Evolutionary conservation across 768 basidiomycete species (phyloP).

Genomic region (Cyclocybe aegerita): DNA sequence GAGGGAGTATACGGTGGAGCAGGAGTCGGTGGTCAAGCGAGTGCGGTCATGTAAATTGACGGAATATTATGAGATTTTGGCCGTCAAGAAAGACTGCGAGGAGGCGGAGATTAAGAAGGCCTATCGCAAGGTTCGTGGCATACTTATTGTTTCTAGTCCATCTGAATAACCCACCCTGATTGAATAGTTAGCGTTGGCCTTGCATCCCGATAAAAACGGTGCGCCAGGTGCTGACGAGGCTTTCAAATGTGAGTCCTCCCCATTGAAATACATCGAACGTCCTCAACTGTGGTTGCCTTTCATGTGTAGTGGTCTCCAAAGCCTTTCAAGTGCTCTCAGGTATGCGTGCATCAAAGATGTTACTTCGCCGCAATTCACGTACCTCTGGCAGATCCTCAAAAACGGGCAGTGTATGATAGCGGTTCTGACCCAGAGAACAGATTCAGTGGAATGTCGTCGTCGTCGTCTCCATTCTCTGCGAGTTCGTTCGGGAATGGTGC

Average conservation of each 20-base stretch:
- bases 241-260: slow-evolving; percentile 75
- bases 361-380: no score
- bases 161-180: background rate
- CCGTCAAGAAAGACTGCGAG: slow-evolving; percentile 76
- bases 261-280: slow-evolving; percentile 2
- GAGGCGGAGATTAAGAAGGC: slow-evolving; percentile 90
- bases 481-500: slow-evolving; percentile 49
- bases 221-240: slow-evolving; percentile 99
- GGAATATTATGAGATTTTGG: slow-evolving; percentile 92
- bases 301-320: slow-evolving; percentile 85
- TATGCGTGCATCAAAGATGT: slow-evolving; percentile 19
- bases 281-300: slow-evolving; percentile 8
- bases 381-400: slow-evolving; percentile 66
- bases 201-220: slow-evolving; percentile 93
- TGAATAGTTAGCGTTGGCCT: slow-evolving; percentile 75
- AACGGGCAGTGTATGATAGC: slow-evolving; percentile 83
- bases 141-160: background rate
- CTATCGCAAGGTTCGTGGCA: slow-evolving; percentile 79
- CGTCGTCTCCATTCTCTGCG: slow-evolving; percentile 48
- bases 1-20: slow-evolving; percentile 86
- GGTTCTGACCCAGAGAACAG: slow-evolving; percentile 90
- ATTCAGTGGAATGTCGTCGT: slow-evolving; percentile 65
- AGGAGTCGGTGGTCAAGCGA: slow-evolving; percentile 79
- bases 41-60: slow-evolving; percentile 84
- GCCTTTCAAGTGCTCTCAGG: slow-evolving; percentile 94